Percentiles rank a stretch among this genome's conserved stretches.
phyloP scores from a whole-genome alignment of 2,329 filamentous ascomycete species.

The Trichoderma aggressivum region DNA sequence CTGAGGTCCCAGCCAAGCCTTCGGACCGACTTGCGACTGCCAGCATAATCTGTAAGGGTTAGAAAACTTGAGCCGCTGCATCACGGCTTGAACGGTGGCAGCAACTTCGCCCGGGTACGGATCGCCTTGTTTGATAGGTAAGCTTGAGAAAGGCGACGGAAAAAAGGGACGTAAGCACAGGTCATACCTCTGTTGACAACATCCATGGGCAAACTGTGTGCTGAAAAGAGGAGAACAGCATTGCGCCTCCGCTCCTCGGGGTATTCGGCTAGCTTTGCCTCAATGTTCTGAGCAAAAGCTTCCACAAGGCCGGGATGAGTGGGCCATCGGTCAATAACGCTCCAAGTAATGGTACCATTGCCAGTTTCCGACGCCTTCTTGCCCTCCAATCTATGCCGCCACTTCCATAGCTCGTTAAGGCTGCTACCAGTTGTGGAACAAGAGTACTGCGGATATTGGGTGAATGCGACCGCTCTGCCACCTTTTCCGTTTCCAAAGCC shows the following conservation, averaged over 20 bases:
- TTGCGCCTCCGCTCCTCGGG: conserved; percentile 74
- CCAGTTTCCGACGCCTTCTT: conserved; percentile 54
- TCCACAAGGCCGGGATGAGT: conserved; percentile 86
- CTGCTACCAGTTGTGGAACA: conserved; percentile 97
- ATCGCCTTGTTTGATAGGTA: conserved; percentile 59
- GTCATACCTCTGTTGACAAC: conserved; percentile 81
- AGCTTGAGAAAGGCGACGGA: not conserved
- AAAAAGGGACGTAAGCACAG: conserved; percentile 26
- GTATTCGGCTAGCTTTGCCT: conserved; percentile 78
- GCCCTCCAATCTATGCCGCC: conserved; percentile 82
- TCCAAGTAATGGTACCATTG: conserved; percentile 82
- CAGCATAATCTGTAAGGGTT: conserved; percentile 94
- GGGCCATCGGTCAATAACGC: conserved; percentile 97
- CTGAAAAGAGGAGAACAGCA: conserved; percentile 88
- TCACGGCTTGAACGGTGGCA: conserved; percentile 95
- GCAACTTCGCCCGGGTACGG: conserved; percentile 94
- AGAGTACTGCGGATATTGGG: conserved; percentile 97
- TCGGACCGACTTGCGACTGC: conserved; percentile 97
- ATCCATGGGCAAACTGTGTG: conserved; percentile 93
- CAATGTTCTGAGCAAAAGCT: conserved; percentile 89
- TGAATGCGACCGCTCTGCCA: conserved; percentile 94
- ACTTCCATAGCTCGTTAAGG: conserved; percentile 97
- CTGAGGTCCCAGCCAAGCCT: conserved; percentile 92
- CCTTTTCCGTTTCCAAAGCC: conserved; percentile 87
- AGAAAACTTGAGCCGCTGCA: conserved; percentile 80